These are phyloP conservation scores for Brachypodium distachyon DNA, from an alignment of 202 grass and related monocot species.

Conservation along the genomic window DNA sequence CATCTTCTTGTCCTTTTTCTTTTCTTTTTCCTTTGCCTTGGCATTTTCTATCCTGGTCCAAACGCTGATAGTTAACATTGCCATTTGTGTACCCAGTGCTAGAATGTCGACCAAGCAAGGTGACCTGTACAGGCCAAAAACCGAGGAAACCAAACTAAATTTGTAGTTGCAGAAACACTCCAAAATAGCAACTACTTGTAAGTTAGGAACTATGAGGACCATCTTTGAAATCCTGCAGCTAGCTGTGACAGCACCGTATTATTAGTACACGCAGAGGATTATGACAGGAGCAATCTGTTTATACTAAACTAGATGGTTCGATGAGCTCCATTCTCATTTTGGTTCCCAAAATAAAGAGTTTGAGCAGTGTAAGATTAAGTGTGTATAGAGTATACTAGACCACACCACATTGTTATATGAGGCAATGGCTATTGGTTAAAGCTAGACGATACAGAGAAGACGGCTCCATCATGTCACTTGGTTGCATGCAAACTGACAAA, in stretches of 20 bases:
- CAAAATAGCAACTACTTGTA: background rate
- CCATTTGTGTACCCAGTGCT: background rate
- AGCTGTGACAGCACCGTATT: background rate
- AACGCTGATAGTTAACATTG: background rate
- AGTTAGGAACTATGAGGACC: background rate
- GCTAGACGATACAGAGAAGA: background rate
- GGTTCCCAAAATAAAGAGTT: background rate
- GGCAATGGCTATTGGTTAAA: background rate
- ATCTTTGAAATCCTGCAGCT: background rate
- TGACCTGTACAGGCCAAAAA: background rate
- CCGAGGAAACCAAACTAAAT: background rate
- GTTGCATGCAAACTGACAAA: slow-evolving; percentile 5
- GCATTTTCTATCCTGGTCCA: background rate
- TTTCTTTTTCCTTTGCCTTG: background rate
- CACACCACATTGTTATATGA: background rate
- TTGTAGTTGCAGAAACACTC: background rate
- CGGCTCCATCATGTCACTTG: background rate
- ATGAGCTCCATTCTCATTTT: background rate
- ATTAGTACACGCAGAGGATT: background rate
- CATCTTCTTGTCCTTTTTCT: background rate
- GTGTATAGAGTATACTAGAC: background rate
- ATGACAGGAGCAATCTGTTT: background rate
- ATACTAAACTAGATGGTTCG: background rate
- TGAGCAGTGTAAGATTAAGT: background rate
- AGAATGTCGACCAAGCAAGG: background rate